Evolutionary conservation across 2,329 filamentous ascomycete genomes (phyloP).

Genomic region (Alternaria alternata): DNA sequence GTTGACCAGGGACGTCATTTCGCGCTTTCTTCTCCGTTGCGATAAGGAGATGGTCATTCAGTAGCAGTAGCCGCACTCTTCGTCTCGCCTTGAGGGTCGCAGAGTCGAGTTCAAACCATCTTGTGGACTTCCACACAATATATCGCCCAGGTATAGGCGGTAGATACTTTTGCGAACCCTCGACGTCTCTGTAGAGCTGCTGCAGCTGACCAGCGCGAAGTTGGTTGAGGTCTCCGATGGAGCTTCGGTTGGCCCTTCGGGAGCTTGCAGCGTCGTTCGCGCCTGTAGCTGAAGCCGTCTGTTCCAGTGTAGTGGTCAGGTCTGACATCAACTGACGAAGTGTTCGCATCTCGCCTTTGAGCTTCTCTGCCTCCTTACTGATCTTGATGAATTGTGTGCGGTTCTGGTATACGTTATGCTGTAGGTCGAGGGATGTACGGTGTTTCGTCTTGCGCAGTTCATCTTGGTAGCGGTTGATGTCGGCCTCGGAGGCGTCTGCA

Average conservation of each 20-base stretch:
- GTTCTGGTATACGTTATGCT: conserved; percentile 97
- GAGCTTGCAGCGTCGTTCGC: conserved; percentile 52
- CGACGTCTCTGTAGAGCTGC: conserved; percentile 94
- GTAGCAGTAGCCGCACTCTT: conserved; percentile 87
- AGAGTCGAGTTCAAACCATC: conserved; percentile 96
- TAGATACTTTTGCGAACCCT: conserved; percentile 95
- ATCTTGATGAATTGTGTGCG: conserved; percentile 99
- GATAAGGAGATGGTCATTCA: conserved; percentile 93
- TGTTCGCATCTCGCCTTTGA: conserved; percentile 94
- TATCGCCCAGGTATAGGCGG: conserved; percentile 91
- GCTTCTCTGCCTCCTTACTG: conserved; percentile 97
- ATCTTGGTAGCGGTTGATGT: conserved; percentile 82
- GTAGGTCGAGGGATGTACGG: conserved; percentile 81
- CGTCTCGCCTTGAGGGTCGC: conserved; percentile 94
- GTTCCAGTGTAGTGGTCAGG: conserved; percentile 66
- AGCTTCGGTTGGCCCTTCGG: conserved; percentile 78
- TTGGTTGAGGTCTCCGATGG: conserved; percentile 77
- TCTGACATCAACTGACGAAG: conserved; percentile 92
- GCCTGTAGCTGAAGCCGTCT: conserved; percentile 55
- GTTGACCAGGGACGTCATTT: conserved; percentile 67
- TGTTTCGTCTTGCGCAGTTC: conserved; percentile 78
- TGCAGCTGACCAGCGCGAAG: conserved; percentile 75
- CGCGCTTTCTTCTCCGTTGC: conserved; percentile 95
- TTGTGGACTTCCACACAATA: conserved; percentile 88
- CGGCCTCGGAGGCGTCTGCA: conserved; percentile 84